Conservation (phyloP, 208 protist species). For the Jaenimonas drosophilae region DNA sequence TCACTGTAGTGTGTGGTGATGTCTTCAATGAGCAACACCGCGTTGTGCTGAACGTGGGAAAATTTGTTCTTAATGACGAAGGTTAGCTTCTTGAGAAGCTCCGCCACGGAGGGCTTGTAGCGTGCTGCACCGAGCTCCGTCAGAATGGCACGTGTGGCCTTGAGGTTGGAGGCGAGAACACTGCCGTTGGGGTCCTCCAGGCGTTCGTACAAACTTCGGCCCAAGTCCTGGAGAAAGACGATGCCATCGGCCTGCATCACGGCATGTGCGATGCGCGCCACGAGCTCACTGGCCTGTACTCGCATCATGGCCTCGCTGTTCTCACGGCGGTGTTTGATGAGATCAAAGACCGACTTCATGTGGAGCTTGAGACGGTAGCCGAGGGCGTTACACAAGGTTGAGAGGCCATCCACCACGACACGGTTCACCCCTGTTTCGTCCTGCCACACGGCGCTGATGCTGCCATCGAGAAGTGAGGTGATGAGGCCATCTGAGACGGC, state of each 20-base stretch:
- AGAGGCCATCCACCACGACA: constrained; percentile 88
- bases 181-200: constrained; percentile 97
- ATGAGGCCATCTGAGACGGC: constrained; percentile 92
- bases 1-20: constrained; percentile 89
- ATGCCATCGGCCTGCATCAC: constrained; percentile 94
- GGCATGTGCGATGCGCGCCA: constrained; percentile 91
- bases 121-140: constrained; percentile 93
- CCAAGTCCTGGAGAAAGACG: constrained; percentile 92
- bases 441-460: constrained; percentile 95
- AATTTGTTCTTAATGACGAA: constrained; percentile 99
- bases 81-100: constrained; percentile 96
- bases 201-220: constrained; percentile 96
- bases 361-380: constrained; percentile 90
- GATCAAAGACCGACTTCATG: constrained; percentile 94
- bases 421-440: constrained; percentile 89
- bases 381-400: constrained; percentile 92
- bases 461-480: constrained; percentile 94
- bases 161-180: constrained; percentile 94
- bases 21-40: constrained; percentile 96
- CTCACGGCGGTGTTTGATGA: constrained; percentile 95
- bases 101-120: constrained; percentile 95
- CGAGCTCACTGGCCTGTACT: constrained; percentile 96
- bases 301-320: constrained; percentile 90
- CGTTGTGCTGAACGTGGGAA: constrained; percentile 97
- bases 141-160: constrained; percentile 96